Percentiles rank a stretch among this genome's conserved stretches.
phyloP scores from a whole-genome alignment of 1,284 basidiomycete genomes.

The Malassezia psittaci region DNA sequence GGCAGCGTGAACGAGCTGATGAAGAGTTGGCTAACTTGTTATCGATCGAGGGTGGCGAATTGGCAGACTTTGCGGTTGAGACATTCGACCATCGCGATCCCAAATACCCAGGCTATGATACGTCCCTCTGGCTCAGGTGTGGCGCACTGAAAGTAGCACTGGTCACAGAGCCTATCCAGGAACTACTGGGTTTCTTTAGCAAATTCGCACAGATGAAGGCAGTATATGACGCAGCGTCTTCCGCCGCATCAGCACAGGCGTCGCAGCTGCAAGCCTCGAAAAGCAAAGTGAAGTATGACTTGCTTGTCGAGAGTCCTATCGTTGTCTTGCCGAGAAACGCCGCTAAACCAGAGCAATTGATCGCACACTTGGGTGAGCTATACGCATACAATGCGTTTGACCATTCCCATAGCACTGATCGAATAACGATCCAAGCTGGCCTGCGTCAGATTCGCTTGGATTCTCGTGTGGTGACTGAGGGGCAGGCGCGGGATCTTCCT shows the following conservation, averaged over 20 bases:
- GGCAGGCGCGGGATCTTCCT: conserved; percentile 51
- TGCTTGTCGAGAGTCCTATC: conserved; percentile 85
- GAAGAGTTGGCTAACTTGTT: conserved; percentile 72
- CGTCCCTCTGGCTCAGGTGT: conserved; percentile 70
- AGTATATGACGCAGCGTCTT: conserved; percentile 86
- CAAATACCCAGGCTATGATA: conserved; percentile 71
- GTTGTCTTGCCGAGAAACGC: conserved; percentile 74
- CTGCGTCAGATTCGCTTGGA: conserved; percentile 71
- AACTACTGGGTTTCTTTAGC: conserved; percentile 71
- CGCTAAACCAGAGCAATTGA: conserved; percentile 61
- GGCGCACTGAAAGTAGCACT: conserved; percentile 85
- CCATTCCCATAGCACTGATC: conserved; percentile 52
- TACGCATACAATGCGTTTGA: conserved; percentile 67
- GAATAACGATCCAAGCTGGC: conserved; percentile 59
- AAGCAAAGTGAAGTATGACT: conserved; percentile 75
- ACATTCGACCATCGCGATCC: conserved; percentile 64
- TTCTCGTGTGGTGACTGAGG: conserved; percentile 28
- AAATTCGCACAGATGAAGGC: conserved; percentile 70
- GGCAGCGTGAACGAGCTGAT: conserved; percentile 52
- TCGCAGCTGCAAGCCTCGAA: conserved; percentile 55
- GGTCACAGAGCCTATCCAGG: conserved; percentile 73
- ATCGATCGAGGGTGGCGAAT: conserved; percentile 87
- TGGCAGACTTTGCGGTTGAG: conserved; percentile 90
- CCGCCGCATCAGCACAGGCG: conserved; percentile 81
- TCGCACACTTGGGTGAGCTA: conserved; percentile 81